Base-by-base conservation (phyloP, 495 filamentous ascomycete species). In the Annulohypoxylon moriforme region DNA sequence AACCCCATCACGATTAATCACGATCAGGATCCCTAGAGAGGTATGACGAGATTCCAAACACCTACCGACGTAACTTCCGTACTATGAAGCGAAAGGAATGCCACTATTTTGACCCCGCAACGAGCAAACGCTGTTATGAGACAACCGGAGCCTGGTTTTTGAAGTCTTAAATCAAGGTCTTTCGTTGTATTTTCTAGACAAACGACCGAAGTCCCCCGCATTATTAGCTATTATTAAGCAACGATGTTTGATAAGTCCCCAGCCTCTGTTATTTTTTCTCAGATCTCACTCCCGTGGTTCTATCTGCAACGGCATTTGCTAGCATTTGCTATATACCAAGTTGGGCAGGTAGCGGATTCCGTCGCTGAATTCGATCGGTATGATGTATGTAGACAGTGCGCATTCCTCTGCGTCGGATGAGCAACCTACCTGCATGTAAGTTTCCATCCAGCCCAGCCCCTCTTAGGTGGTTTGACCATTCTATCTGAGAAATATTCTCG, bases 91-190 rank as follows among this genome's bases (percentile, higher is more conserved):
- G 31, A 47, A 40, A 59, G 64, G 60, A n/a, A 72, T 68, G 69
- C 64, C 38, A 38, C 18, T 40, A 31, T 25, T 60, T 13, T 16
- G 64, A 52, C 69, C 69, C 69, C 69, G 64, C 69, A 72, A 72
- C 69, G 11, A 52, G n/a, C 64, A 60, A 44, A 63, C 46, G 24
- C 20, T 52, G n/a, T 18, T 42, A 47, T 49, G 61, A 65, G 68
- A 65, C 68, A 65, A 65, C 31, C 2, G 47, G 24, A 29, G 47
- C 47, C 10, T 36, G 18, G 24, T 60, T 50, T 22, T 59, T 33
- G 25, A 31, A 14, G 27, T 61, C 62, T 44, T 34, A 60, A 60
- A 60, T 56, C 53, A 38, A 44, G 34, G 36, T 42, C 46, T 24
- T 61, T 42, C 46, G 36, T 55, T 53, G 49, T 56, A 60, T 61